A percentile compares a stretch with the other conserved stretches of the same genome.
Conservation (phyloP, 2,329 filamentous ascomycete species). For the Fusarium azukiicola region DNA sequence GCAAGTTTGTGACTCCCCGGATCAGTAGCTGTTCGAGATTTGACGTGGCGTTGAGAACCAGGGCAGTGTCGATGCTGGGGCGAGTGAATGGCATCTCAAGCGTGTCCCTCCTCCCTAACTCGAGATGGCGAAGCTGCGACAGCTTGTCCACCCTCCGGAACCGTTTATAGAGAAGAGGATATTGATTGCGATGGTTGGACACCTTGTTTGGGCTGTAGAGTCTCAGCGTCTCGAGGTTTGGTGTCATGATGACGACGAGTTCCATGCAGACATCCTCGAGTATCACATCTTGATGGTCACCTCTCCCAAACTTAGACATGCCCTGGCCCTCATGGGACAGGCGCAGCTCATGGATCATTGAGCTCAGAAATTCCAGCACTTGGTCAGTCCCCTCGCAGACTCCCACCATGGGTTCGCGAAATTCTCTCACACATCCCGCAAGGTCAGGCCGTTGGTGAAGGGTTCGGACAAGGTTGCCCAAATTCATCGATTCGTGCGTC, state of each 20-base stretch:
- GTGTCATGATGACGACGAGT: constrained; percentile 18
- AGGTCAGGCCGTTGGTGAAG: constrained; percentile 4
- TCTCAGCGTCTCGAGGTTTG: constrained; percentile 13
- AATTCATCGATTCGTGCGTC: neutral
- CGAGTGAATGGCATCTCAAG: constrained; percentile 8
- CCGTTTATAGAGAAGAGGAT: constrained; percentile 1
- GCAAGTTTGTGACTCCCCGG: constrained; percentile 12
- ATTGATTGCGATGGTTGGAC: neutral
- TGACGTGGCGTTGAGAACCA: constrained; percentile 7
- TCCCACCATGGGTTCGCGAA: neutral
- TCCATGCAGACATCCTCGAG: constrained; percentile 21
- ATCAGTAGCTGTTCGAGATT: constrained; percentile 7
- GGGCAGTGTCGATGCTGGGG: neutral
- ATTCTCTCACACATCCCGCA: neutral
- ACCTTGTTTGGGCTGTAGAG: constrained; percentile 11
- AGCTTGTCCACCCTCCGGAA: neutral
- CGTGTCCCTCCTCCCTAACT: constrained; percentile 12
- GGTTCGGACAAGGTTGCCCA: constrained; percentile 11
- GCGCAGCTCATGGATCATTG: neutral
- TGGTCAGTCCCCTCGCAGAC: neutral
- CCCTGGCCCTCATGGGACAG: neutral
- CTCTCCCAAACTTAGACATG: neutral
- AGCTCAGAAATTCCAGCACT: neutral
- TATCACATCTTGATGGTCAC: neutral
- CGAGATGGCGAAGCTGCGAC: neutral